Conservation (phyloP, 2,329 filamentous ascomycete species). For the Stenocarpella maydis region DNA sequence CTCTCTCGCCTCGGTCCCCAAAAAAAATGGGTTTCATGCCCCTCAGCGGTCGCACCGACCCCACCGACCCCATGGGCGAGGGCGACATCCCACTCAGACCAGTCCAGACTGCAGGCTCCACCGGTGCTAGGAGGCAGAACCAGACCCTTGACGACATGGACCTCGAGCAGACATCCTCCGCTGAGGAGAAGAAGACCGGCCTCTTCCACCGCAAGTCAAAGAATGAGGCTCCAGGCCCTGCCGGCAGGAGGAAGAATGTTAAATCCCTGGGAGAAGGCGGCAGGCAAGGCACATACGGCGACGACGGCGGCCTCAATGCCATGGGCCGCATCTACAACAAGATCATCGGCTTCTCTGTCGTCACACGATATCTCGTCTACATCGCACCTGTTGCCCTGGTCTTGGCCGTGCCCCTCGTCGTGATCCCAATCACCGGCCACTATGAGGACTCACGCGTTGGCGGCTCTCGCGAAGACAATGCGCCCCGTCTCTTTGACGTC, state of each 20-base stretch:
- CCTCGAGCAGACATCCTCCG: conserved; percentile 35
- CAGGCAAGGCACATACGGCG: conserved; percentile 56
- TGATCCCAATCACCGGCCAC: conserved; percentile 57
- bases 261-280: conserved; percentile 49
- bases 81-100: conserved; percentile 63
- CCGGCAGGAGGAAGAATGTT: conserved; percentile 59
- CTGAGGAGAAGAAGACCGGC: conserved; percentile 55
- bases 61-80: conserved; percentile 45
- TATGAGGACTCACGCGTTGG: conserved; percentile 50
- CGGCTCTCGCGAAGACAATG: conserved; percentile 33
- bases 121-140: conserved; percentile 52
- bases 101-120: conserved; percentile 64
- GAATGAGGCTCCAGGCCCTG: conserved; percentile 42
- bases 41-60: conserved; percentile 45
- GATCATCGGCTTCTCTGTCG: conserved; percentile 68
- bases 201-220: conserved; percentile 48
- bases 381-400: conserved; percentile 69
- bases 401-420: conserved; percentile 68
- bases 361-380: conserved; percentile 74
- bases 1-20: conserved; percentile 46
- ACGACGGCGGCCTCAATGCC: conserved; percentile 66
- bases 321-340: conserved; percentile 73
- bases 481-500: conserved; percentile 61
- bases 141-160: conserved; percentile 47
- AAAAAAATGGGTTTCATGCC: conserved; percentile 55